These are phyloP conservation scores for Penicillium goetzii DNA, from an alignment of 495 filamentous ascomycete genomes.

Conservation along the genomic window DNA sequence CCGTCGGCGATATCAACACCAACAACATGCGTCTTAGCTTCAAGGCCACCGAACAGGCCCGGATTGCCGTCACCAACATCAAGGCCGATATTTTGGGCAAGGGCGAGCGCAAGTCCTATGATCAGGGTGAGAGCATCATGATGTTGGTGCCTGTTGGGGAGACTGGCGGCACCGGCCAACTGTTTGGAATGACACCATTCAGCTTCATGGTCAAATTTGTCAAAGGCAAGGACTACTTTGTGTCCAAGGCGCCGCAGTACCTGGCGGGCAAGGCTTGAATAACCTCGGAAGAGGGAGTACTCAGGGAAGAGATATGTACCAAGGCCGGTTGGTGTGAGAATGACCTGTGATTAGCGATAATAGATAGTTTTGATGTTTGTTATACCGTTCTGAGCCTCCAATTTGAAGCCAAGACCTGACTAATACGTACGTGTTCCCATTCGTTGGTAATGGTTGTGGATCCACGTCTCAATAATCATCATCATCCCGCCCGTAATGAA, in stretches of 20 bases:
- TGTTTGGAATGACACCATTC: conserved; percentile 48
- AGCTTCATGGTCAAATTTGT: conserved; percentile 47
- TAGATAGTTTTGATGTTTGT: conserved; percentile 2
- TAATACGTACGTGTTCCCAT: background rate
- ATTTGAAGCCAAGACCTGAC: background rate
- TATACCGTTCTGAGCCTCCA: background rate
- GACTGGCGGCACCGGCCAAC: conserved; percentile 52
- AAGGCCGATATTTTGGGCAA: conserved; percentile 35
- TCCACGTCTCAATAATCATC: no score
- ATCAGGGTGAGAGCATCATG: conserved; percentile 30
- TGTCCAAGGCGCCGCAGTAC: conserved; percentile 31
- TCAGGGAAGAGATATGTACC: background rate
- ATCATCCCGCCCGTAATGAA: background rate
- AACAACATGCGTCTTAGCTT: conserved; percentile 35
- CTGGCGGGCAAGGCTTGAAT: conserved; percentile 24
- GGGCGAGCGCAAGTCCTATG: conserved; percentile 29
- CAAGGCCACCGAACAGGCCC: conserved; percentile 35
- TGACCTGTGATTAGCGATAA: background rate
- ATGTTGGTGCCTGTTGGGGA: conserved; percentile 52
- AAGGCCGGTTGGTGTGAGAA: background rate
- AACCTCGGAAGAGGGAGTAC: background rate
- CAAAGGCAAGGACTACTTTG: conserved; percentile 51
- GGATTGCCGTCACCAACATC: conserved; percentile 39
- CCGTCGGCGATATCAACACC: conserved; percentile 46
- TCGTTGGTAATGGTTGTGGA: background rate